Base-by-base conservation (phyloP, 2,329 filamentous ascomycete species). In the Pezicula rhizophila region DNA sequence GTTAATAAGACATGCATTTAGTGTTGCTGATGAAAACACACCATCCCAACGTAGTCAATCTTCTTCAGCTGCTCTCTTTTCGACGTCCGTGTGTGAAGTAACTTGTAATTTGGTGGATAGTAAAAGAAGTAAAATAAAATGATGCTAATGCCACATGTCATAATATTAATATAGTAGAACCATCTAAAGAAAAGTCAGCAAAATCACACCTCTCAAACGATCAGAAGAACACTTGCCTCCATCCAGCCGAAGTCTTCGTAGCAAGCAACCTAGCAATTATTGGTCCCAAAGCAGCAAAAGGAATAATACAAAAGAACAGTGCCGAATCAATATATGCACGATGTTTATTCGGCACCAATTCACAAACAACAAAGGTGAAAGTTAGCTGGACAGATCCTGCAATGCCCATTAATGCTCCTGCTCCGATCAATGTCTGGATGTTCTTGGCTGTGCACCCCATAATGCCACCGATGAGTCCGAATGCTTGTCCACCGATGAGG, bases 331-430 rank as follows among this genome's bases (percentile, higher is more conserved):
- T 64, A 8, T 58, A 41, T 31, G 63, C 61, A 28, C 68, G 67
- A 23, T 62, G 53, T 53, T 66, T 65, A 56, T 67, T 69, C 10
- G 67, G 66, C 6, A 70, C 66, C 17, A 70, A 59, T 55, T 71
- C 69, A 12, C 59, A 62, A 48, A 69, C 57, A 26, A 66, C 60
- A 39, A 64, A 65, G 45, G 58, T 60, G 60, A 66, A 70, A 5
- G 66, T 64, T 10, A 69, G 57, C 52, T 70, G 67, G 2, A 60
- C 60, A 6, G 66, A 53, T 5, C 61, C 64, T 6, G 66, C 66
- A n/a, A 67, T 55, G n/a, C 69, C 70, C 42, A 63, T 59, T 38
- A 70, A 59, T 18, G 63, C 64, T 46, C 59, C 66, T 37, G 65
- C 68, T 2, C 57, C 65, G 48, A 72, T 69, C 20, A 72, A 49